phyloP scores from a whole-genome alignment of 371 early-diverging fungal genomes.

The Mortierella sp. region DNA sequence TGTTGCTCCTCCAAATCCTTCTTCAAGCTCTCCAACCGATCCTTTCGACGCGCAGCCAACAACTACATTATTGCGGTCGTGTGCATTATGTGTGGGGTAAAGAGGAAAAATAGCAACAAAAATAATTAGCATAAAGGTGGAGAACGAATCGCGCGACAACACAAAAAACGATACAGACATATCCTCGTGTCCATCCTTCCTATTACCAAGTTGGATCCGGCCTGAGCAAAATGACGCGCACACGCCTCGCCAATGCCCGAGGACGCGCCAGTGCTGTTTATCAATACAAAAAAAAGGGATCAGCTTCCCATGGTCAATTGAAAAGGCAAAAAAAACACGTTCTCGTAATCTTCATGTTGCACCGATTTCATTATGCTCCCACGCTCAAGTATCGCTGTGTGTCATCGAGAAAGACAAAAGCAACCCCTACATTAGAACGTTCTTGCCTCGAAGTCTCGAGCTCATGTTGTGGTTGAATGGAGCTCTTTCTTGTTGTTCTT shows the following conservation, averaged over 20 bases:
- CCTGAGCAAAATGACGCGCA: slow-evolving; percentile 88
- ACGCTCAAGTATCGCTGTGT: background rate
- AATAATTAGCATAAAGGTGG: too few relatives aligned
- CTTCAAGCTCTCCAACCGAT: slow-evolving; percentile 74
- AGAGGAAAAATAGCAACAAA: background rate
- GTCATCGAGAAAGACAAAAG: background rate
- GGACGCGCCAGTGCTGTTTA: slow-evolving; percentile 86
- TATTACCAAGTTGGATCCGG: slow-evolving; percentile 80
- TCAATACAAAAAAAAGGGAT: background rate
- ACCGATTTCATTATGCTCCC: background rate
- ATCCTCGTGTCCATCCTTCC: background rate
- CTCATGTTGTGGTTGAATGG: slow-evolving; percentile 8
- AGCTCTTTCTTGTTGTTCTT: background rate
- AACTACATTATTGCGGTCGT: too few relatives aligned
- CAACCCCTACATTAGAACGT: slow-evolving; percentile 60
- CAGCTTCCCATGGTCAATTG: background rate
- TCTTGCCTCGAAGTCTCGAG: slow-evolving; percentile 60
- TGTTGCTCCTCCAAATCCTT: slow-evolving; percentile 63
- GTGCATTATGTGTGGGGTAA: background rate
- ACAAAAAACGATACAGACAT: background rate
- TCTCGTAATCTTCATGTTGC: background rate
- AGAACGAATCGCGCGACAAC: background rate
- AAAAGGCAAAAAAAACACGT: background rate
- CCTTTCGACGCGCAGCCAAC: slow-evolving; percentile 84
- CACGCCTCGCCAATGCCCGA: slow-evolving; percentile 92